Conservation (phyloP, 78 protist genomes). For the Polysphondylium violaceum region DNA sequence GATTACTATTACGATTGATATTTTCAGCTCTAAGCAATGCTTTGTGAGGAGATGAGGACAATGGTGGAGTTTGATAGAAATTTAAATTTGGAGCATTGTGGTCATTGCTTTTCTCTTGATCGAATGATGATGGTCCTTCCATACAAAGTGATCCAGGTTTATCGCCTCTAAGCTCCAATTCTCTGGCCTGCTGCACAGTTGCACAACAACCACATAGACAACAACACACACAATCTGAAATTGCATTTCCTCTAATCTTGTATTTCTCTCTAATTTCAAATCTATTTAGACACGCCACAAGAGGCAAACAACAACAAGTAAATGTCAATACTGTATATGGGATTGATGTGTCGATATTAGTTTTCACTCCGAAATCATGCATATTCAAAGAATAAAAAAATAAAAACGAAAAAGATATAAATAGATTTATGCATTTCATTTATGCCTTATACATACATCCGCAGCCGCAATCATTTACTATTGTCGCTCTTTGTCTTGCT, state of each 20-base stretch:
- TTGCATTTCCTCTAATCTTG: conserved; percentile 51
- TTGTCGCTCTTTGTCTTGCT: conserved; percentile 65
- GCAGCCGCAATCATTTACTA: conserved; percentile 7
- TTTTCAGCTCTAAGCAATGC: too few relatives aligned
- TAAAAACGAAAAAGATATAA: not conserved
- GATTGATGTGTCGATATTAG: not conserved
- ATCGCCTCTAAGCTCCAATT: conserved; percentile 65
- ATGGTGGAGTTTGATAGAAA: too few relatives aligned
- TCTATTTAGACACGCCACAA: conserved; percentile 53
- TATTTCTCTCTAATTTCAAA: conserved; percentile 43
- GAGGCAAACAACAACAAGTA: conserved; percentile 58
- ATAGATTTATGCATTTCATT: not conserved
- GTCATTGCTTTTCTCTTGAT: too few relatives aligned
- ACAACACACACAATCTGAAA: conserved; percentile 64
- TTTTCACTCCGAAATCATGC: not conserved
- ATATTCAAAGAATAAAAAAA: not conserved
- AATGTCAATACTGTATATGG: conserved; percentile 19
- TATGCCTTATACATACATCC: conserved; percentile 12
- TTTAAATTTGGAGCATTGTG: too few relatives aligned
- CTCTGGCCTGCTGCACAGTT: conserved; percentile 66
- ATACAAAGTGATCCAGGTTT: conserved; percentile 74
- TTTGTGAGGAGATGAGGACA: too few relatives aligned
- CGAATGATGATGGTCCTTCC: too few relatives aligned
- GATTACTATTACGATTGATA: too few relatives aligned
- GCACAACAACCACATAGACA: conserved; percentile 68